Evolutionary conservation across 2,329 filamentous ascomycete genomes (phyloP).

Genomic region (Berkeleyomyces rouxiae): DNA sequence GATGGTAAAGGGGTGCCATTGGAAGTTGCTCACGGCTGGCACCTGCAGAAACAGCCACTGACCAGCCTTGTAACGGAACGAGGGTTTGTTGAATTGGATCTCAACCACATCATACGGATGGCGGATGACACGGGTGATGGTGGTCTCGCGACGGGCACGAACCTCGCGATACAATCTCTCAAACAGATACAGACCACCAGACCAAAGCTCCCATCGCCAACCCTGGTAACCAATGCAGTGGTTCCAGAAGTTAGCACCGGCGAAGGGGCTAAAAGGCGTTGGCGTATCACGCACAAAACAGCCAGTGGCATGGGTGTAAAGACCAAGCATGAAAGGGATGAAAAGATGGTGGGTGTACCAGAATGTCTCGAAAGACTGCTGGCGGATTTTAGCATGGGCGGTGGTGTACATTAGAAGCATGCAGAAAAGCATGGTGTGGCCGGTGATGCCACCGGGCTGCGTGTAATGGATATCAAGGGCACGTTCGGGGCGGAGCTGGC

Average conservation of each 20-base stretch:
- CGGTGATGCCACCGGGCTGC: conserved; percentile 79
- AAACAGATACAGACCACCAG: conserved; percentile 66
- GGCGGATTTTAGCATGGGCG: conserved; percentile 79
- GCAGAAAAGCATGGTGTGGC: conserved; percentile 92
- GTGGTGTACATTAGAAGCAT: conserved; percentile 99
- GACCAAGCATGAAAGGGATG: conserved; percentile 78
- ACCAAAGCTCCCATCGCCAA: conserved; percentile 91
- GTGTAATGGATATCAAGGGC: conserved; percentile 86
- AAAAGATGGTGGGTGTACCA: conserved; percentile 99
- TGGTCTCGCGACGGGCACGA: conserved; percentile 63
- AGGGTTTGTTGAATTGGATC: conserved; percentile 77
- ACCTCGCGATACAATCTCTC: conserved; percentile 89
- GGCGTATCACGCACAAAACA: conserved; percentile 85
- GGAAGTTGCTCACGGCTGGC: conserved; percentile 58
- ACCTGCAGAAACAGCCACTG: conserved; percentile 86
- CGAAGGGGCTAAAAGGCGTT: conserved; percentile 65
- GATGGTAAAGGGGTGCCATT: conserved; percentile 92
- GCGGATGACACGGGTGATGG: conserved; percentile 84
- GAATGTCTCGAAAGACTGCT: conserved; percentile 95
- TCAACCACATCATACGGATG: conserved; percentile 91
- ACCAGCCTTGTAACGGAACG: conserved; percentile 81
- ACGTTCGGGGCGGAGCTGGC: conserved; percentile 61
- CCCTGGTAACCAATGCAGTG: conserved; percentile 93
- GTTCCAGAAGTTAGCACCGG: conserved; percentile 64
- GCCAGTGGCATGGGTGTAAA: conserved; percentile 90